phyloP scores from a whole-genome alignment of 78 protist species.

The Dictyostelium brefeldianum region DNA sequence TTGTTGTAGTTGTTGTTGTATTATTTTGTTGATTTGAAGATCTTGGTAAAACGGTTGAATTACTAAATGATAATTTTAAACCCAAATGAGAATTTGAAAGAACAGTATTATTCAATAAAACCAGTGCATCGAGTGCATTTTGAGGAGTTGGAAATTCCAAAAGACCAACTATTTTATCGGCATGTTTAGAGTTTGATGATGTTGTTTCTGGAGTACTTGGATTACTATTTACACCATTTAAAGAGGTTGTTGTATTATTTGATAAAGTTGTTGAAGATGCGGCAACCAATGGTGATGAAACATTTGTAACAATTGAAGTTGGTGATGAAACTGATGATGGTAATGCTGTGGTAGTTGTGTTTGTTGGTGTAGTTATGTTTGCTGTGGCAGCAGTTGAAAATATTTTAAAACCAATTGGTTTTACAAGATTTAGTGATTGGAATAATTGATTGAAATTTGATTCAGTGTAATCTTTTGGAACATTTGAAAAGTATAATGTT shows the following conservation, averaged over 20 bases:
- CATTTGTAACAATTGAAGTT: not conserved
- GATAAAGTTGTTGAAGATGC: not conserved
- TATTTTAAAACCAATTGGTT: conserved; percentile 64
- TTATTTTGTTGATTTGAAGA: not conserved
- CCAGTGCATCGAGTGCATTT: conserved; percentile 76
- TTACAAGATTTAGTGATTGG: conserved; percentile 30
- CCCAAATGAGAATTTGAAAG: conserved; percentile 23
- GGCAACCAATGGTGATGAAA: not conserved
- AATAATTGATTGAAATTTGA: conserved; percentile 44
- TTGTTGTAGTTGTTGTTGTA: not conserved
- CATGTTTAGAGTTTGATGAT: not conserved
- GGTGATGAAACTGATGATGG: conserved; percentile 1
- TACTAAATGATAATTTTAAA: conserved; percentile 64
- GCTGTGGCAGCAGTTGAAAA: conserved; percentile 14
- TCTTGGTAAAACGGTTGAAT: conserved; percentile 58
- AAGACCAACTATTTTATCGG: conserved; percentile 72
- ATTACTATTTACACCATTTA: not conserved
- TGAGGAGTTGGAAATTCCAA: conserved; percentile 31
- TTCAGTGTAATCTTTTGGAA: conserved; percentile 70
- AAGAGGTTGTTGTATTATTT: not conserved
- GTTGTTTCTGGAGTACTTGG: not conserved
- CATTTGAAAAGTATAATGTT: conserved; percentile 73
- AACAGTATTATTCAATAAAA: conserved; percentile 43
- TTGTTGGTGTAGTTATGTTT: not conserved
- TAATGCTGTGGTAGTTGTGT: not conserved